Evolutionary conservation across 495 filamentous ascomycete species (phyloP).

Genomic region (Tricharina praecox): DNA sequence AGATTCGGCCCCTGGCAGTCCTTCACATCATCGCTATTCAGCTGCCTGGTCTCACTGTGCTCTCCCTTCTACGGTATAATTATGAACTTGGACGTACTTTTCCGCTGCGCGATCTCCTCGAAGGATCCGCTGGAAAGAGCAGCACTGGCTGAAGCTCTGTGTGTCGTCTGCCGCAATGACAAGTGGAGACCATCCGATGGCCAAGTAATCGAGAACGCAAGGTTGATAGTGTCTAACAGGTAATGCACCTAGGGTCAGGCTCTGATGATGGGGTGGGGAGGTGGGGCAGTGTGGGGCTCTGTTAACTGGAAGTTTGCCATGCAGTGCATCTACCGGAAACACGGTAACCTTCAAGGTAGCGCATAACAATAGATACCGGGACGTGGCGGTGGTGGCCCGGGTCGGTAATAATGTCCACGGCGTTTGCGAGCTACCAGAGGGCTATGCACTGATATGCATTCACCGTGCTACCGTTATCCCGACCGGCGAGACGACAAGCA

Average conservation of each 20-base stretch:
- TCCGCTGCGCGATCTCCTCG: not conserved
- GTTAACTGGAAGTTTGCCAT: too few species aligned
- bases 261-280: too few species aligned
- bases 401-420: too few species aligned
- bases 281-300: too few species aligned
- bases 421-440: not conserved
- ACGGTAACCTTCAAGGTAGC: not conserved
- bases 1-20: too few species aligned
- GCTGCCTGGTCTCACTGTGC: not conserved
- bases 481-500: not conserved
- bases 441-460: not conserved
- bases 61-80: not conserved
- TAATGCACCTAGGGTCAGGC: too few species aligned
- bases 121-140: not conserved
- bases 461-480: not conserved
- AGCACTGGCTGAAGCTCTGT: not conserved
- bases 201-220: not conserved
- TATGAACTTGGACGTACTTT: not conserved
- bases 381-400: too few species aligned
- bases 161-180: not conserved
- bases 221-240: too few species aligned
- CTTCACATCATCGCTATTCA: not conserved
- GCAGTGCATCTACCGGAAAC: not conserved
- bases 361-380: too few species aligned
- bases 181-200: not conserved